phyloP scores from a whole-genome alignment of 306 rosid genomes.

The Rosa persica region DNA sequence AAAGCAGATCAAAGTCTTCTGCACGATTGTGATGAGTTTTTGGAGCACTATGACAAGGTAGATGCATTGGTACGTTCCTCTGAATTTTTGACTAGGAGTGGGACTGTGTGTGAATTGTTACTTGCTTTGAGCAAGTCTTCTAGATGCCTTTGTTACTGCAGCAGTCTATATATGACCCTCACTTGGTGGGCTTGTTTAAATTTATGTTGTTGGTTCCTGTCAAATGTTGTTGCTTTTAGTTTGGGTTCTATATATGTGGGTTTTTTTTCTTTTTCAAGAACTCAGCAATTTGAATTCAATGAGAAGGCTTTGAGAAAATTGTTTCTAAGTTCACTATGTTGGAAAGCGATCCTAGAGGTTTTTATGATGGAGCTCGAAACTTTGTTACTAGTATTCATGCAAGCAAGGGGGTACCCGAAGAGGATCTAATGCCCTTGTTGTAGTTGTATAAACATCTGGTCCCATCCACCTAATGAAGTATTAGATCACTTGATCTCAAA shows the following conservation, averaged over 20 bases:
- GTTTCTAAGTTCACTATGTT: too few relatives aligned
- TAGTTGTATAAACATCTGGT: not conserved
- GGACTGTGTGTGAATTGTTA: too few relatives aligned
- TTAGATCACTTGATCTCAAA: not conserved
- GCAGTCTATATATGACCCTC: too few relatives aligned
- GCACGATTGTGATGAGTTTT: slow-evolving; percentile 13
- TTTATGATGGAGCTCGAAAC: not conserved
- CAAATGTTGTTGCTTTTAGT: too few relatives aligned
- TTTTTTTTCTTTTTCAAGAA: too few relatives aligned
- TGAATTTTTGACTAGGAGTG: not conserved
- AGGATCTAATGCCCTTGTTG: not conserved
- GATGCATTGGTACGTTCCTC: slow-evolving; percentile 4
- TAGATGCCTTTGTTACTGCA: too few relatives aligned
- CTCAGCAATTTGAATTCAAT: too few relatives aligned
- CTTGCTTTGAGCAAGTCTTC: too few relatives aligned
- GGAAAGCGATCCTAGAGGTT: not conserved
- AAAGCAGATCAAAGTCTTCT: slow-evolving; percentile 15
- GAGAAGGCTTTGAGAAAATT: too few relatives aligned
- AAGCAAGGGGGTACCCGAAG: not conserved
- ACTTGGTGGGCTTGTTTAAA: too few relatives aligned
- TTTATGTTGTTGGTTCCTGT: too few relatives aligned
- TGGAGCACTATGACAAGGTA: slow-evolving; percentile 25
- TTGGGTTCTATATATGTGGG: too few relatives aligned
- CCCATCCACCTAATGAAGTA: not conserved
- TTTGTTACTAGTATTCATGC: not conserved